Conservation (phyloP, 179 eudicot genomes). For the Sideroxylon spinosum region DNA sequence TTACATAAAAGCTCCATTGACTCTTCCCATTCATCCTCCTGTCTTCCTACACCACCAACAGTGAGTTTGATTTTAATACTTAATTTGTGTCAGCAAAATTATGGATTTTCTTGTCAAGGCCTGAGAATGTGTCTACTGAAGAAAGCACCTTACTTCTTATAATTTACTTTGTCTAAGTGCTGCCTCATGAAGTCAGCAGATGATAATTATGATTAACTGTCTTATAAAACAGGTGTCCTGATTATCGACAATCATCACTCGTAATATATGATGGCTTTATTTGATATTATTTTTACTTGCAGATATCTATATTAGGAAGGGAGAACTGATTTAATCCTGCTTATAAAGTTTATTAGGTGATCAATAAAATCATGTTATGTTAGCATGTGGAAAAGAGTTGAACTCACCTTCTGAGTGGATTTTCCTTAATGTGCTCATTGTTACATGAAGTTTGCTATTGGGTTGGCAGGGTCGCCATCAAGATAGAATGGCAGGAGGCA, state of each 20-base stretch:
- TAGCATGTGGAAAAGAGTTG: background rate
- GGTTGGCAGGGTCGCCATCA: constrained; percentile 72
- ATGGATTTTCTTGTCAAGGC: background rate
- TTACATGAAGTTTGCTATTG: background rate
- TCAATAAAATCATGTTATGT: background rate
- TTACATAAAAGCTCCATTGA: background rate
- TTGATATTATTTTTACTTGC: background rate
- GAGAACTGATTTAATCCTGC: background rate
- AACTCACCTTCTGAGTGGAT: too few relatives aligned
- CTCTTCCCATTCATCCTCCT: background rate
- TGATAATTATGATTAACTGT: background rate
- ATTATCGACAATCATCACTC: background rate
- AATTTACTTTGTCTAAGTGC: background rate
- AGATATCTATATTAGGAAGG: background rate
- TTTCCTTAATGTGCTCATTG: background rate
- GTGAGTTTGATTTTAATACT: background rate
- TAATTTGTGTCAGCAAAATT: background rate
- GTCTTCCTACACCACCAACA: too few relatives aligned
- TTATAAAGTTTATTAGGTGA: background rate
- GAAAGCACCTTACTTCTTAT: background rate
- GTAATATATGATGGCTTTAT: background rate
- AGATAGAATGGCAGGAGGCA: constrained; percentile 95
- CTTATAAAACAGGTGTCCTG: background rate
- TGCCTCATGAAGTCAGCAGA: background rate
- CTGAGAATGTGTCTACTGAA: too few relatives aligned